Evolutionary conservation across 148 eudicot genomes (phyloP), one percentile per base, ranked within the genome.

Genomic region (Hydrangea macrophylla): DNA sequence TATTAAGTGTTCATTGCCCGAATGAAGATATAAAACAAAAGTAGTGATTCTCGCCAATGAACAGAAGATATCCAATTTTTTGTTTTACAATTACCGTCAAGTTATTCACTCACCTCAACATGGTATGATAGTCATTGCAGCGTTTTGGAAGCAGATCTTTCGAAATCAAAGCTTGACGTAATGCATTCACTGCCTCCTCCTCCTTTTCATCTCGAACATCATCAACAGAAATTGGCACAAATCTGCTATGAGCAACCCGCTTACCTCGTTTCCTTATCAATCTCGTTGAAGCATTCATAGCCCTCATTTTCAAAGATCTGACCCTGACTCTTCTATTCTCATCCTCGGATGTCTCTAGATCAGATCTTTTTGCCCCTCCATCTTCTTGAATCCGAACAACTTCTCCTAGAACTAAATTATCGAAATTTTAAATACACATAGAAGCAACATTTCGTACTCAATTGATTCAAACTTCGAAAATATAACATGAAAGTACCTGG

Each of bases 81-180:
- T 30, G 39, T n/a, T 23, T 17, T 11, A 31, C 2, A 33, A 58
- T 30, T n/a, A 36, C 9, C 4, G 23, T 32, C 18, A 24, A 48
- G 15, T 4, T 33, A 27, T 15, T 2, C 9, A 73, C 80, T 71
- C 33, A 93, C 98, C 98, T 90, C 71, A 93, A 75, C 86, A 93
- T 80, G 32, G 92, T 88, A 70, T 93, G 98, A 71, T 90, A 90
- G 78, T 93, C 98, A 77, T 90, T 96, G 37, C 83, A 88, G 58
- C 71, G 83, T 61, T 70, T 62, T 18, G 88, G 95, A 68, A 93
- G 89, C 75, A 93, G 60, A 75, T 83, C 86, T 67, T 83, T 85
- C 17, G 80, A 90, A 50, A 90, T 82, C 86, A 93, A 69, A 28
- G 72, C 70, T 78, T 74, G 81, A 1, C 92, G 90, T 64, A 90